Evolutionary conservation across 192 early-diverging fungal species (phyloP), one percentile per base, ranked within the genome.

Genomic region (Gigaspora rosea): DNA sequence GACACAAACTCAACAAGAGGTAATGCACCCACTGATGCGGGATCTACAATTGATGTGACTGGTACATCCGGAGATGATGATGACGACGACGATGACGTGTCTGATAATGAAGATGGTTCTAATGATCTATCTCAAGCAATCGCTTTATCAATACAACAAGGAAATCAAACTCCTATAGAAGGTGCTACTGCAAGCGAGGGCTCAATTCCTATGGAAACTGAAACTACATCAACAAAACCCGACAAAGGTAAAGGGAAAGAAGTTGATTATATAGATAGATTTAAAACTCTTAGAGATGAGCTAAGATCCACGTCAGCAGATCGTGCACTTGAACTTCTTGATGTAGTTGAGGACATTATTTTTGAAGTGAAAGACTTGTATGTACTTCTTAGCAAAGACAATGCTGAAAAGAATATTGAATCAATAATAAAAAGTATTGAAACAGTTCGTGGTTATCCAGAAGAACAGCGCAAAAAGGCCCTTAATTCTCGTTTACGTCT

Each of bases 341-440:
- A 88, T 73, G 68, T 80, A 35, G 74, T 84, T 71, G 91, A 92
- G 8, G 89, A 86, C 32, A 81, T 91, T 46, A 86, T 91, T 13
- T 95, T 93, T 78, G 80, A 86, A 35, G 78, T 94, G 4, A 89
- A 90, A 61, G 92, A 93, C 27, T 70, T 94, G 32, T 74, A 92
- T 32, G 84, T 86, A 9, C 77, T 90, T 12, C 47, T 91, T 16
- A 83, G 85, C 56, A 88, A 90, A 74, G 78, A 81, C 16, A 79
- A 88, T 73, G 82, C 79, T 71, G 63, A 77, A 33, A 46, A 79
- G 15, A 49, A 80, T 47, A 6, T 79, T 75, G 51, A 78, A 69
- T 35, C 50, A 77, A 18, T 67, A 83, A 49, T 79, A 84, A 52
- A 76, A 79, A 59, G 77, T 72, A 78, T 71, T 80, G 33, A 77